Conservation (phyloP, 352 stramenopile species). For the Pythium folliculosum region DNA sequence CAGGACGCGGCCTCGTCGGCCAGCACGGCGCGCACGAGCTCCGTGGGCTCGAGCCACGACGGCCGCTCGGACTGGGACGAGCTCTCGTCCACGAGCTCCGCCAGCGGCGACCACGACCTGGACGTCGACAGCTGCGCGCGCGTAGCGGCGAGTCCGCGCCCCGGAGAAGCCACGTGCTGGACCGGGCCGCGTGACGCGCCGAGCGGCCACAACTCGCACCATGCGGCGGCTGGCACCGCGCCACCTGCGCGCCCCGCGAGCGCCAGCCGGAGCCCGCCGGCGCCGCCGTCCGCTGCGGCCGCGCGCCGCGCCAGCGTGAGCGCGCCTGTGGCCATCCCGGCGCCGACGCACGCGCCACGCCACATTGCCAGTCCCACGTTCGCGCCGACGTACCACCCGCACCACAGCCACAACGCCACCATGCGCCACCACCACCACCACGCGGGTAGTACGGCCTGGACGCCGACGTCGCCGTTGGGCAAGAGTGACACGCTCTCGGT, state of each 20-base stretch:
- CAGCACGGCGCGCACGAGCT: conserved; percentile 27
- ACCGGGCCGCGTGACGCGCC: conserved; percentile 10
- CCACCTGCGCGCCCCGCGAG: background rate
- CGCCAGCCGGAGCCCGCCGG: conserved; percentile 21
- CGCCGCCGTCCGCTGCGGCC: background rate
- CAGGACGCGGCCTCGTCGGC: conserved; percentile 23
- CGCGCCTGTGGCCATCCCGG: background rate
- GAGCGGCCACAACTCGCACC: conserved; percentile 20
- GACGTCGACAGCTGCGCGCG: conserved; percentile 13
- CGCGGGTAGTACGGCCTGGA: background rate
- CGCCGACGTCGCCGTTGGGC: background rate
- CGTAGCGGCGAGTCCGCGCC: conserved; percentile 22
- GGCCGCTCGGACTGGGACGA: conserved; percentile 33
- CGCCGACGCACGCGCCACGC: background rate
- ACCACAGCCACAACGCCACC: conserved; percentile 5
- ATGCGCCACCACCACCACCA: background rate
- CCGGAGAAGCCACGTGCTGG: conserved; percentile 14
- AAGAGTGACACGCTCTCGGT: conserved; percentile 9
- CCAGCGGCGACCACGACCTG: conserved; percentile 22
- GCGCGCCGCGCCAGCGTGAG: background rate
- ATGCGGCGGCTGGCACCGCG: conserved; percentile 8
- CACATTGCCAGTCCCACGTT: conserved; percentile 8
- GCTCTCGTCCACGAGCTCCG: conserved; percentile 27
- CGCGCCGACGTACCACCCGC: background rate
- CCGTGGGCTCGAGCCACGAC: conserved; percentile 29